Base-by-base conservation (phyloP, 2,329 filamentous ascomycete genomes). In the Cryphonectria naterciae region DNA sequence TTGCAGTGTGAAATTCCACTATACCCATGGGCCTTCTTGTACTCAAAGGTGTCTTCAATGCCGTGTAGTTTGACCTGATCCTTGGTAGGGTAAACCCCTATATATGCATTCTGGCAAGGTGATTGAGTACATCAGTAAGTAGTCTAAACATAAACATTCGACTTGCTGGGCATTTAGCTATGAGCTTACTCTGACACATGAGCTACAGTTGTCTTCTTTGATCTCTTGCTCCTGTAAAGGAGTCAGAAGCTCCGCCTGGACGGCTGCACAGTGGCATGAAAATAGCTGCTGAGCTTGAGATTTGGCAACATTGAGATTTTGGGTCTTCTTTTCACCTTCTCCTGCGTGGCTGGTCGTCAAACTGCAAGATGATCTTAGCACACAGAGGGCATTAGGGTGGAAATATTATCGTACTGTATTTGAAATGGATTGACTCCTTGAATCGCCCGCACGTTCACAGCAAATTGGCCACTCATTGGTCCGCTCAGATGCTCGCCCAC, bases 151-250 rank as follows among this genome's bases (percentile, higher is more conserved):
- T 58, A 19, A 7, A 13, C 32, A 58, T 17, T 61, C 32, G 7
- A 32, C 41, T 8, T 13, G 56, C 17, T 41, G n/a, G 43, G 2
- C 13, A 1, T 15, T 28, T 7, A 19, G 49, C 6, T 46, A 11
- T 4, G 10, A n/a, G 4, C 17, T 17, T 60, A 72, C 72, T 56
- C 72, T 68, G 54, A 67, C 70, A 39, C 70, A 73, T 22, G 41
- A n/a, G 52, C 72, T 73, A 25, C 77, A 67, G 83, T 80, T 64
- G 79, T 79, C 60, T 80, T 81, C 39, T 79, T 79, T 61, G 80
- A 82, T 68, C 81, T 83, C 72, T 83, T 84, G 54, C 80, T 79
- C 11, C 81, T 81, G 71, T 81, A 85, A 49, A 83, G 71, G 65
- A 1, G 56, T 49, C 22, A 68, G 41, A 13, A 73, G 65, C 41